Base-by-base conservation (phyloP, 208 protist species). In the Trichomonas vaginalis region DNA sequence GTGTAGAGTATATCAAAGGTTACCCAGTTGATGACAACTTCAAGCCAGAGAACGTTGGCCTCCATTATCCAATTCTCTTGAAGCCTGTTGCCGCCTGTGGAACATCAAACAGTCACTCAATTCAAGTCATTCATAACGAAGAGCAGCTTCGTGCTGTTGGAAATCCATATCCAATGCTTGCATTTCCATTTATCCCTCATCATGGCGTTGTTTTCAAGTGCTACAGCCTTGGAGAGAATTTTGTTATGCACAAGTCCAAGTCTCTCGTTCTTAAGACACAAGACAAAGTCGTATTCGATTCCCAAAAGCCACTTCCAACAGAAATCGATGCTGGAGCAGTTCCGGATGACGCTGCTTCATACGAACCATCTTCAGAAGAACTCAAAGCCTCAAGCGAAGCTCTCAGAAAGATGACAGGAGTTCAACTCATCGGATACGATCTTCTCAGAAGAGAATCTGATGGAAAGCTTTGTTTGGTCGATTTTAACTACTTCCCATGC, bases 401-500 rank as follows among this genome's bases (percentile, higher is more conserved):
- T 0, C 45, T 92, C 17, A 8, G 45, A 39, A 51, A 51, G 32
- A 39, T 42, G 45, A 92, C 86, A 27, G 86, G 86, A 2, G 86
- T 92, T 0, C 86, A 92, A 51, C 45, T 92, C 0, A 17, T 92
- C 27, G 86, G 86, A 35, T 92, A 48, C 46, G 86, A 92, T 39
- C 0, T 92, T 0, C n/a, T 92, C 6, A 35, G 86, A 48, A 48
- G 86, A 39, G 86, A 92, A 47, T 48, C 45, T 39, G 86, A 92
- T 47, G 86, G 86, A 56, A 56, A 56, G 39, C 46, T 92, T 3
- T 92, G 45, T 32, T 39, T 92, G 17, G 86, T 92, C 39, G 86
- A 92, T 32, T 48, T 92, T 14, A 92, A 92, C 45, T 92, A 92
- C 45, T 92, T 92, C 45, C 86, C 86, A 51, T 92, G 86, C 86